These are phyloP conservation scores for Coniochaeta hoffmannii DNA, from an alignment of 2,329 filamentous ascomycete species.

Conservation along the genomic window DNA sequence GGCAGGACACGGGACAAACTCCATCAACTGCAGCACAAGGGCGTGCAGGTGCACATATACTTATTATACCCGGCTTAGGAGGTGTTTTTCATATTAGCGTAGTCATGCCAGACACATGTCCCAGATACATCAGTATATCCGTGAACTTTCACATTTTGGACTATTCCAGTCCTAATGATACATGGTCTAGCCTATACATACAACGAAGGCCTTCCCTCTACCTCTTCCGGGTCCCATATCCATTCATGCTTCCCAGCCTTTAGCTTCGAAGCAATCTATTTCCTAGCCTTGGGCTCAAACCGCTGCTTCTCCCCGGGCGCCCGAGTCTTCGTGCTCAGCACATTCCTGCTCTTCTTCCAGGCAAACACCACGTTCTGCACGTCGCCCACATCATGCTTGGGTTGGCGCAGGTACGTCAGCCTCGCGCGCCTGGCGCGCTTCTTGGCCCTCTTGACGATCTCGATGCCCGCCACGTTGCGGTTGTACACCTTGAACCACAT, in stretches of 20 bases:
- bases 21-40: neutral
- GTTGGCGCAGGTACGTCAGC: slow-evolving; percentile 84
- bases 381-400: slow-evolving; percentile 79
- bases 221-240: too few species aligned
- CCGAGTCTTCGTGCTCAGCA: slow-evolving; percentile 23
- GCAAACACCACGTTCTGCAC: slow-evolving; percentile 72
- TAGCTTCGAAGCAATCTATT: neutral
- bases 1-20: neutral
- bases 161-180: neutral
- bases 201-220: neutral
- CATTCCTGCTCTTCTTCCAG: slow-evolving; percentile 38
- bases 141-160: neutral
- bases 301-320: slow-evolving; percentile 8
- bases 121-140: neutral
- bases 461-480: slow-evolving; percentile 81
- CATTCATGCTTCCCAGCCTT: neutral
- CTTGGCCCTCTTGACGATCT: slow-evolving; percentile 79
- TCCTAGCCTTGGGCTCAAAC: slow-evolving; percentile 11
- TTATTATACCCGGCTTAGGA: neutral
- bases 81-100: neutral
- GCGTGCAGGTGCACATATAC: neutral
- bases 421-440: slow-evolving; percentile 83
- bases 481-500: slow-evolving; percentile 97
- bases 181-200: neutral
- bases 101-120: neutral